Evolutionary conservation across 2,329 filamentous ascomycete species (phyloP).

Genomic region (Hypoxylon sp.): DNA sequence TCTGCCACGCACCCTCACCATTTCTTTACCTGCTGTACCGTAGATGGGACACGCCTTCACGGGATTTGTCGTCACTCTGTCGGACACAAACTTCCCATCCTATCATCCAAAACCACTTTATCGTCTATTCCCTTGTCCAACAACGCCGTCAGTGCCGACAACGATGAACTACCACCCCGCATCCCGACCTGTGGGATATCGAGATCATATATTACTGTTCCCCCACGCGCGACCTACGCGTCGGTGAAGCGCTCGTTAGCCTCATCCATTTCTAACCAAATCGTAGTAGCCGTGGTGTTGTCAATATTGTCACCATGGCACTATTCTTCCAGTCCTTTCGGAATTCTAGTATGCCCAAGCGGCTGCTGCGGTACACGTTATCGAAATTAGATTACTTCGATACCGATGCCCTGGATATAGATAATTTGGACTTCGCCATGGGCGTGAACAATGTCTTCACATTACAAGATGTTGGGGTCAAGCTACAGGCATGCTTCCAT

Average conservation of each 20-base stretch:
- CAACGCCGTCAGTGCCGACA: constrained; percentile 47
- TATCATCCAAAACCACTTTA: constrained; percentile 4
- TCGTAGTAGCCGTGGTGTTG: constrained; percentile 16
- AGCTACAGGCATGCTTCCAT: constrained; percentile 74
- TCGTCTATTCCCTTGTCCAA: constrained; percentile 12
- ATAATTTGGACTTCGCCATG: constrained; percentile 86
- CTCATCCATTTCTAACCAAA: constrained; percentile 12
- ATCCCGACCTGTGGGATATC: constrained; percentile 52
- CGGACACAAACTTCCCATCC: constrained; percentile 24
- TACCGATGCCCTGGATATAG: constrained; percentile 86
- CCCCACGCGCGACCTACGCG: constrained; percentile 50
- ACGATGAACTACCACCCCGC: constrained; percentile 55
- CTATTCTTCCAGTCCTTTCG: constrained; percentile 77
- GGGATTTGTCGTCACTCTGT: constrained; percentile 19
- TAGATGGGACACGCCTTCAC: constrained; percentile 27
- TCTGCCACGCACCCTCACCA: constrained; percentile 22
- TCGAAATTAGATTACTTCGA: constrained; percentile 89
- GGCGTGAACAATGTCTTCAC: constrained; percentile 88
- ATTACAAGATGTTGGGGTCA: constrained; percentile 87
- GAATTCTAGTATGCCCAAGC: constrained; percentile 86
- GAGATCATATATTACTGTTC: constrained; percentile 48
- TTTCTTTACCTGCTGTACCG: constrained; percentile 10
- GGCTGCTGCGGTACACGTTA: constrained; percentile 87
- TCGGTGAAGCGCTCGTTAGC: constrained; percentile 38
- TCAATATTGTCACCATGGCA: constrained; percentile 69